These are phyloP conservation scores for Calvatia gigantea DNA, from an alignment of 768 basidiomycete species.

Conservation along the genomic window DNA sequence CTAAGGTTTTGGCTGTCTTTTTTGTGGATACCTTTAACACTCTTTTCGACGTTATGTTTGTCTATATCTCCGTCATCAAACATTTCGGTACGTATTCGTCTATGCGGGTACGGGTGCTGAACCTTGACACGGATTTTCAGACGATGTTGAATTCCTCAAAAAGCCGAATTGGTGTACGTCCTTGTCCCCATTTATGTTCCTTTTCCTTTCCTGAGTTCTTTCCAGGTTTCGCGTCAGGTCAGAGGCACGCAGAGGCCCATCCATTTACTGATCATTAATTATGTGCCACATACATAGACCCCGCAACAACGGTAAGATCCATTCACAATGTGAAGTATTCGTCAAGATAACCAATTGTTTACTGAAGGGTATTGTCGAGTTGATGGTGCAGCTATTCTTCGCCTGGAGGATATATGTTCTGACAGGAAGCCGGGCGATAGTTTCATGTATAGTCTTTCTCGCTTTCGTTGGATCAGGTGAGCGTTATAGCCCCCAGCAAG, in stretches of 20 bases:
- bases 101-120: neutral
- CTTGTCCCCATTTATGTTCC: neutral
- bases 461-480: conserved; percentile 21
- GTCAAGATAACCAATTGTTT: neutral
- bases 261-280: neutral
- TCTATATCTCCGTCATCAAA: conserved; percentile 43
- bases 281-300: conserved; percentile 28
- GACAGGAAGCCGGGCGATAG: conserved; percentile 19
- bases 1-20: conserved; percentile 25
- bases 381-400: conserved; percentile 45
- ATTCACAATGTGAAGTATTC: neutral
- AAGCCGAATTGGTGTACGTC: conserved; percentile 12
- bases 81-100: conserved; percentile 36
- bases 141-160: conserved; percentile 13
- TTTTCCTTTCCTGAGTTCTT: neutral
- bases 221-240: conserved; percentile 14
- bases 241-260: neutral
- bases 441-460: conserved; percentile 15
- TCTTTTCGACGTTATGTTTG: conserved; percentile 37
- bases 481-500: neutral
- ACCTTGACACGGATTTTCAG: conserved; percentile 5
- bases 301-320: conserved; percentile 36
- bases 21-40: conserved; percentile 48
- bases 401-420: conserved; percentile 32
- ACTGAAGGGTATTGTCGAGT: conserved; percentile 39